A percentile compares a stretch with the other conserved stretches of the same genome.
These are phyloP conservation scores for Artemisia tridentata DNA, from an alignment of 129 eudicot genomes.

Conservation along the genomic window DNA sequence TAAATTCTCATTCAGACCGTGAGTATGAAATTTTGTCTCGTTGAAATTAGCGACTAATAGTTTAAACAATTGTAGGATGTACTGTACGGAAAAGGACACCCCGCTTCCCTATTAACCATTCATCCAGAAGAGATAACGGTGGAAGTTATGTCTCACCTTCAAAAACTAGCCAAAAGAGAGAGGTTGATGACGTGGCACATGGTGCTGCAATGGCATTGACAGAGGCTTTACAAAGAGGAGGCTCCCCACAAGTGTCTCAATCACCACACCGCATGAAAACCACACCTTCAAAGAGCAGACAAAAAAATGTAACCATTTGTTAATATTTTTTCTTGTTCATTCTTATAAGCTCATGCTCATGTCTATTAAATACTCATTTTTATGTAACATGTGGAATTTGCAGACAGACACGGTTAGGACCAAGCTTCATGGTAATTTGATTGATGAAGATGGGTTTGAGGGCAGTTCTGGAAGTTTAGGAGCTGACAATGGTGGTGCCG, in stretches of 20 bases:
- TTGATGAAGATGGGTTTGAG: slow-evolving; percentile 47
- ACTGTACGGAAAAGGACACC: slow-evolving; percentile 65
- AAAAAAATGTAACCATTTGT: slow-evolving; percentile 34
- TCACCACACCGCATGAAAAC: slow-evolving; percentile 37
- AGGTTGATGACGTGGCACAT: slow-evolving; percentile 41
- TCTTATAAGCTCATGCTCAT: neutral
- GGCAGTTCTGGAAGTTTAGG: slow-evolving; percentile 49
- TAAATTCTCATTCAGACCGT: neutral
- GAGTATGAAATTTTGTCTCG: neutral
- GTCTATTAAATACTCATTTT: slow-evolving; percentile 2
- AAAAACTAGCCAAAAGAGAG: slow-evolving; percentile 34
- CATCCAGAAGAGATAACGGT: slow-evolving; percentile 33
- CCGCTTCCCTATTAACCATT: slow-evolving; percentile 47
- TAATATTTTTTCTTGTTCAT: neutral
- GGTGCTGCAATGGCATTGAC: slow-evolving; percentile 49
- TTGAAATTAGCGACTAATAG: slow-evolving; percentile 8
- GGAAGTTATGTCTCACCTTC: slow-evolving; percentile 33
- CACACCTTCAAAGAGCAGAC: slow-evolving; percentile 36
- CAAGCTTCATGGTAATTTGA: slow-evolving; percentile 36
- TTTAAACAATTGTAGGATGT: slow-evolving; percentile 32
- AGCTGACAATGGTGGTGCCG: slow-evolving; percentile 30
- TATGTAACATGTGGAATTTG: slow-evolving; percentile 2
- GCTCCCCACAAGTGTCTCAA: slow-evolving; percentile 43
- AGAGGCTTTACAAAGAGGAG: slow-evolving; percentile 50
- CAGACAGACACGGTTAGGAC: slow-evolving; percentile 27